Base-by-base conservation (phyloP, 2,329 filamentous ascomycete species). In the Colletotrichum endophyticum region DNA sequence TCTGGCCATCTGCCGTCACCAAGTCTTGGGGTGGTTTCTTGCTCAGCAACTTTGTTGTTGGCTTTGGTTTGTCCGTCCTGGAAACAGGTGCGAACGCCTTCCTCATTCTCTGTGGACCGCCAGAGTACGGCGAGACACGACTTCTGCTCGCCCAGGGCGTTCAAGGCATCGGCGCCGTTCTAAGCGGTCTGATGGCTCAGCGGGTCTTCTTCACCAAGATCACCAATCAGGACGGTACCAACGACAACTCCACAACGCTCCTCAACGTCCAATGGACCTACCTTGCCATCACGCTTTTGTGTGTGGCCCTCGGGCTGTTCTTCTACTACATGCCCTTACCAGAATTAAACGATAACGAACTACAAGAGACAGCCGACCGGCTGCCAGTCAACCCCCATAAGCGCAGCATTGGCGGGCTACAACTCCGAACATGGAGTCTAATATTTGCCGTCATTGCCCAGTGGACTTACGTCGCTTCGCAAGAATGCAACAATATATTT, bases 221-320 rank as follows among this genome's bases (percentile, higher is more conserved):
- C 11, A 86, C 89, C 39, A 81, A 80, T 25, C 75, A 81, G 19
- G 78, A 78, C 13, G 74, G 77, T 25, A 57, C 73, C 15, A 57
- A 73, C 8, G 79, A 67, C 16, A 81, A 79, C 57, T 81, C 88
- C 3, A 84, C 88, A 34, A 90, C 90, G 2, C 88, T 97, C 5
- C 90, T 94, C 77, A 92, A 94, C 77, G 94, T 96, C 3, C 95
- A 97, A 84, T 98, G 94, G 94, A 94, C 95, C 0, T 97, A 97
- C 80, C 89, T 97, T n/a, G 94, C 93, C 72, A 94, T 96, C 77
- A 95, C 94, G 0, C 87, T 94, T 28, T 93, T 96, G 72, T 95
- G 94, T 74, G 94, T 94, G 69, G 87, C 91, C 5, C 88, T 98
- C 4, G 94, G 92, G 0, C 85, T 94, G 5, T 91, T 94, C 81